Evolutionary conservation across 2,329 filamentous ascomycete species (phyloP).

Genomic region (Orbilia brochopaga): DNA sequence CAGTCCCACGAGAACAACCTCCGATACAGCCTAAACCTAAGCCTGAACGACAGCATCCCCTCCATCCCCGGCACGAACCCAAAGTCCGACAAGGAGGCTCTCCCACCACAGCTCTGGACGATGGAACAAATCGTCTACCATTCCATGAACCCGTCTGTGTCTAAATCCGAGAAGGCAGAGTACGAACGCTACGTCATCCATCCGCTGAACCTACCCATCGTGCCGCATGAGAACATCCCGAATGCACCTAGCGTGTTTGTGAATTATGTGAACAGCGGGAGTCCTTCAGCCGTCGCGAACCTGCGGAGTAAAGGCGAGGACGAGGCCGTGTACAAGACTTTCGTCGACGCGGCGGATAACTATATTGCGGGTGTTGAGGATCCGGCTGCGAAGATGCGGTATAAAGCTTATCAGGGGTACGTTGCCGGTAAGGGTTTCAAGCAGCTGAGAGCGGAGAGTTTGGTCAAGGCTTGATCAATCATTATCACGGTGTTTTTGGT

Average conservation of each 20-base stretch:
- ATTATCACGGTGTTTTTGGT: too few species aligned
- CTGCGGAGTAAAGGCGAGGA: constrained; percentile 68
- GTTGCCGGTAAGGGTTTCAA: constrained; percentile 61
- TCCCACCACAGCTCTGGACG: constrained; percentile 66
- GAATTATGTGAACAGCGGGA: constrained; percentile 51
- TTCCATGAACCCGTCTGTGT: constrained; percentile 84
- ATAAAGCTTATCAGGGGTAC: constrained; percentile 97
- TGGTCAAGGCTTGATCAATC: constrained; percentile 28
- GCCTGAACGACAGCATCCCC: constrained; percentile 45
- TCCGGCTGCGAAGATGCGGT: constrained; percentile 82
- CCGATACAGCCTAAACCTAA: constrained; percentile 36
- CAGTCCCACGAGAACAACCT: constrained; percentile 57
- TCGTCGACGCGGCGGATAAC: constrained; percentile 77
- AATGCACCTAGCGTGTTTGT: constrained; percentile 59
- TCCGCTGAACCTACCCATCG: constrained; percentile 84
- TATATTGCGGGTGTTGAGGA: constrained; percentile 86
- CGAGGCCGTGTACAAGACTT: constrained; percentile 74
- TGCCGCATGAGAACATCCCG: constrained; percentile 64
- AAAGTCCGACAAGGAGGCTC: constrained; percentile 29
- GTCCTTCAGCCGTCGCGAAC: constrained; percentile 56
- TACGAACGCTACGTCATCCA: constrained; percentile 89
- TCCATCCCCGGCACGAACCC: constrained; percentile 32
- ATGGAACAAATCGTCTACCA: constrained; percentile 84
- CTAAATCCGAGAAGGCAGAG: constrained; percentile 76
- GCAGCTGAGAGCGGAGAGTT: constrained; percentile 43